These are phyloP conservation scores for Fusarium coicis DNA, from an alignment of 2,329 filamentous ascomycete genomes.

Conservation along the genomic window DNA sequence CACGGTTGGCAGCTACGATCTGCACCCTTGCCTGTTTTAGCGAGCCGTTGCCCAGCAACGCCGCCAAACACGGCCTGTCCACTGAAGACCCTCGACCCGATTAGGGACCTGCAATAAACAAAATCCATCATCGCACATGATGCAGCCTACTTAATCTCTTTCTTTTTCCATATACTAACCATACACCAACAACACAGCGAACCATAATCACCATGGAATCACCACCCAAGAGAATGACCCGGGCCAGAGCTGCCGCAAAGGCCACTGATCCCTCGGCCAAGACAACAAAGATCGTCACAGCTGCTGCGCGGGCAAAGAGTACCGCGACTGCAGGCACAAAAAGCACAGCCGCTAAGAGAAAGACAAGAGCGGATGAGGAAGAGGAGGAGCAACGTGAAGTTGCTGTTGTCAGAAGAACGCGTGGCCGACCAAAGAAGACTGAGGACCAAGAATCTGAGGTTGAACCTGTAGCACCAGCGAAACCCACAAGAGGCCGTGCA, in stretches of 20 bases:
- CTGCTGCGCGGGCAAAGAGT: conserved; percentile 60
- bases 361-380: conserved; percentile 64
- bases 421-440: conserved; percentile 57
- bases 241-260: conserved; percentile 59
- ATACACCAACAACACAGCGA: conserved; percentile 23
- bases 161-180: conserved; percentile 41
- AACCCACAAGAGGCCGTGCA: conserved; percentile 46
- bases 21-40: conserved; percentile 27
- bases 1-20: conserved; percentile 34
- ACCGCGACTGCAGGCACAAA: conserved; percentile 48
- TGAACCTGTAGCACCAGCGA: conserved; percentile 32
- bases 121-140: conserved; percentile 37
- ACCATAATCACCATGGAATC: conserved; percentile 60
- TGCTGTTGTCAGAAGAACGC: conserved; percentile 52
- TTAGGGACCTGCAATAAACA: conserved; percentile 33
- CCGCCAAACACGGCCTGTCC: conserved; percentile 38
- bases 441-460: conserved; percentile 40
- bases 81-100: conserved; percentile 34
- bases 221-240: conserved; percentile 69
- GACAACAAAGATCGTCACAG: conserved; percentile 59
- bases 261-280: conserved; percentile 51
- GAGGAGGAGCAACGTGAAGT: conserved; percentile 53
- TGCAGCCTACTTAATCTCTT: conserved; percentile 38
- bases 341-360: conserved; percentile 56
- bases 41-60: conserved; percentile 44